Evolutionary conservation across 2,329 filamentous ascomycete genomes (phyloP).

Genomic region (Pyrenochaeta sp.): DNA sequence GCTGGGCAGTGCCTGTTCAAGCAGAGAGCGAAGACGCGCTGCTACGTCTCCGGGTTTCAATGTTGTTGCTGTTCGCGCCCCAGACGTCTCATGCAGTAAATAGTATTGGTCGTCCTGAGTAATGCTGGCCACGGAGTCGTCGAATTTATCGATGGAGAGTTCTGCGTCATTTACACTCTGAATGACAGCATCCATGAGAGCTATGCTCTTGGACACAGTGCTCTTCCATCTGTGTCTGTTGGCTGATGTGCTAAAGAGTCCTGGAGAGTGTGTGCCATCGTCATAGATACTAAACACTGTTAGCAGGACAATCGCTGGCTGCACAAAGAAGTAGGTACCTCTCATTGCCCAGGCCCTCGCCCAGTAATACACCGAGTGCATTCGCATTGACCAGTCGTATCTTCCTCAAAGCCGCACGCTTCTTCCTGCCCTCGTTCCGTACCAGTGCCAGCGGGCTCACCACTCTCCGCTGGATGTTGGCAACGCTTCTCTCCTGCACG

Average conservation of each 20-base stretch:
- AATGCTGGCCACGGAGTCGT: conserved; percentile 64
- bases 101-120: conserved; percentile 61
- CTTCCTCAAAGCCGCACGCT: conserved; percentile 74
- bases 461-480: conserved; percentile 74
- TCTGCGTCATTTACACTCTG: conserved; percentile 73
- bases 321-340: conserved; percentile 30
- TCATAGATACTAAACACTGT: conserved; percentile 67
- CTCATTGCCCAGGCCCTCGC: conserved; percentile 76
- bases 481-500: conserved; percentile 75
- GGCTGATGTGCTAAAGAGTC: conserved; percentile 56
- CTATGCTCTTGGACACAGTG: conserved; percentile 80
- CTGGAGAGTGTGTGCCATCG: conserved; percentile 57
- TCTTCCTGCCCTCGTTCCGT: conserved; percentile 76
- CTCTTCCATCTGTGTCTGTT: conserved; percentile 71
- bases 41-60: conserved; percentile 66
- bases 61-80: conserved; percentile 42
- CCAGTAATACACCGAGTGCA: conserved; percentile 85
- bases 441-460: conserved; percentile 81
- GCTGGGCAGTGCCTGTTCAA: conserved; percentile 72
- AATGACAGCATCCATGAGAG: conserved; percentile 86
- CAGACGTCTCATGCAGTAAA: conserved; percentile 50
- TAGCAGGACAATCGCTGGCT: conserved; percentile 2
- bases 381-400: conserved; percentile 84
- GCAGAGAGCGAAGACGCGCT: conserved; percentile 72
- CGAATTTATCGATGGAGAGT: conserved; percentile 61